Evolutionary conservation across 139 green algal genomes (phyloP).

Genomic region (Penium margaritaceum): DNA sequence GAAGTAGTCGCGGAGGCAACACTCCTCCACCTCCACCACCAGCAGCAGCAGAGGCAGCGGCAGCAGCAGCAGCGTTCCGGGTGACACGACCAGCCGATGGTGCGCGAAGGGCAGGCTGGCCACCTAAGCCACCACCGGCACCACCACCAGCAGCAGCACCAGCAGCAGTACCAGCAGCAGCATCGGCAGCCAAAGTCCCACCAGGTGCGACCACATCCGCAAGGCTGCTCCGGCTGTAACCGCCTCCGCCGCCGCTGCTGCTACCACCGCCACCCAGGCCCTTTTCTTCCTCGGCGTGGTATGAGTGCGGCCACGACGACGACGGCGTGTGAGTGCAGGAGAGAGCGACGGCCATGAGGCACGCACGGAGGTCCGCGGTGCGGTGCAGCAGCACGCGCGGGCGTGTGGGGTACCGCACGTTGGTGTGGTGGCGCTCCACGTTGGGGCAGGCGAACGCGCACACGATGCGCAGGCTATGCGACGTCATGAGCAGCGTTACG

Average conservation of each 20-base stretch:
- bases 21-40: not conserved
- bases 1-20: too few relatives aligned
- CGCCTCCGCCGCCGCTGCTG: not conserved
- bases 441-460: slow-evolving; percentile 1
- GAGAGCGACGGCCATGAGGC: not conserved
- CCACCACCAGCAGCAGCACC: not conserved
- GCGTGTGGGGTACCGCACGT: not conserved
- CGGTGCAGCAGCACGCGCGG: not conserved
- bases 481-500: not conserved
- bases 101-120: not conserved
- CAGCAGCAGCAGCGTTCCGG: not conserved
- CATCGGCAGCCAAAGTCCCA: not conserved
- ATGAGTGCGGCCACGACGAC: not conserved
- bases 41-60: not conserved
- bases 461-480: not conserved
- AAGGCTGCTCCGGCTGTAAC: not conserved
- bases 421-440: not conserved
- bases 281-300: not conserved
- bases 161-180: not conserved
- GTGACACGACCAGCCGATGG: not conserved
- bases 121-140: not conserved
- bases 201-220: not conserved
- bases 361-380: not conserved
- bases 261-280: not conserved
- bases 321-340: not conserved